Percentiles rank a stretch among this genome's conserved stretches.
These are phyloP conservation scores for Penicillium janthinellum DNA, from an alignment of 2,329 filamentous ascomycete genomes.

Conservation along the genomic window DNA sequence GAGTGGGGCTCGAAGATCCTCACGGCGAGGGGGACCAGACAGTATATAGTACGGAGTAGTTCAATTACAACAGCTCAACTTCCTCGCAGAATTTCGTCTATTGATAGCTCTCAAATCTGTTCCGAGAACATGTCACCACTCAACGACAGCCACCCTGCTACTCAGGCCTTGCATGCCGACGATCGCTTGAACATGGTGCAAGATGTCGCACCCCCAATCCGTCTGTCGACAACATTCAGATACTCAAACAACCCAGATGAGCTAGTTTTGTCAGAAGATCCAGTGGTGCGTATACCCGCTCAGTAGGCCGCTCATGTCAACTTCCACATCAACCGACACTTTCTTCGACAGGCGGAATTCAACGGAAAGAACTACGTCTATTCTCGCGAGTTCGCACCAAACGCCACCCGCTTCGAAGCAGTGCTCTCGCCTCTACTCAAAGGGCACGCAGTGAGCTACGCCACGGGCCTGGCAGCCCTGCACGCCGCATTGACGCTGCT, in stretches of 20 bases:
- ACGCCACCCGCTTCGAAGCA: constrained; percentile 80
- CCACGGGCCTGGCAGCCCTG: constrained; percentile 82
- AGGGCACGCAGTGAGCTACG: constrained; percentile 70
- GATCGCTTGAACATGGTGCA: constrained; percentile 71
- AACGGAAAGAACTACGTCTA: constrained; percentile 66
- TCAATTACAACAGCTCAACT: neutral
- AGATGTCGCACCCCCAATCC: constrained; percentile 84
- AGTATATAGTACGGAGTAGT: no score
- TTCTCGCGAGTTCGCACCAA: constrained; percentile 78
- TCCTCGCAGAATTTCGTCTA: no score
- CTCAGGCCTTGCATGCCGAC: constrained; percentile 76
- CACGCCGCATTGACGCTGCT: constrained; percentile 80
- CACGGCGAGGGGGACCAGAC: no score
- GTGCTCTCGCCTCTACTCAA: constrained; percentile 73
- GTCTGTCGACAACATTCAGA: constrained; percentile 87
- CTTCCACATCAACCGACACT: neutral
- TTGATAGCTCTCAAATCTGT: no score
- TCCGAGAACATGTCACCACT: constrained; percentile 22
- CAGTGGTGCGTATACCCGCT: constrained; percentile 52
- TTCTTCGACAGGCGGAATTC: constrained; percentile 22
- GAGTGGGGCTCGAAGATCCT: constrained; percentile 16
- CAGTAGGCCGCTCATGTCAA: neutral
- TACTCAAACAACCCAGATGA: constrained; percentile 71
- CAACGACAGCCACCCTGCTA: constrained; percentile 38
- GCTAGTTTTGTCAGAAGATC: constrained; percentile 55